Conservation (phyloP, 768 basidiomycete genomes). For the Serendipita sp. region DNA sequence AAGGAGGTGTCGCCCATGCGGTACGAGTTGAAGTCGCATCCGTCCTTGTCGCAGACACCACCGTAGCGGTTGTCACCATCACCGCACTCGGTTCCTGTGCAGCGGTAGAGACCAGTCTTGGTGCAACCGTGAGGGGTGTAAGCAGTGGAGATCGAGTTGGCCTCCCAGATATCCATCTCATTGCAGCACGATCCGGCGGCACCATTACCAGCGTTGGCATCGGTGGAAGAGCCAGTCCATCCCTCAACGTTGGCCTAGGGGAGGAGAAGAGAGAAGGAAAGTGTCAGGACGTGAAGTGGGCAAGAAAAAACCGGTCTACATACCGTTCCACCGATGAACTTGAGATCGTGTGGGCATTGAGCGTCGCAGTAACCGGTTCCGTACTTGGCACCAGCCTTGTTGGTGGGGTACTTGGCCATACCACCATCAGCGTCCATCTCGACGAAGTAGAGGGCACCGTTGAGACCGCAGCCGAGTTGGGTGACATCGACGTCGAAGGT, state of each 20-base stretch:
- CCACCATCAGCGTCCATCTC: constrained; percentile 47
- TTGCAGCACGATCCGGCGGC: constrained; percentile 35
- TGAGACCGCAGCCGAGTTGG: constrained; percentile 40
- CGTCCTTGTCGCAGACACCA: constrained; percentile 36
- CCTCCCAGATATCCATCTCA: constrained; percentile 48
- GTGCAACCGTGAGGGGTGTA: constrained; percentile 38
- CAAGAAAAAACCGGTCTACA: constrained; percentile 10
- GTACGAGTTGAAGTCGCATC: constrained; percentile 48
- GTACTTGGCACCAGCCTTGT: constrained; percentile 23
- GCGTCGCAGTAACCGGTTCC: constrained; percentile 48
- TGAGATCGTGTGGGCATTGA: constrained; percentile 41
- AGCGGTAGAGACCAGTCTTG: constrained; percentile 24
- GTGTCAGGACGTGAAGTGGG: not conserved
- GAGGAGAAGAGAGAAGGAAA: not conserved
- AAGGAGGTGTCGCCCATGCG: constrained; percentile 33
- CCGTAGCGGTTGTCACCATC: constrained; percentile 23
- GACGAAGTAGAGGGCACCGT: constrained; percentile 44
- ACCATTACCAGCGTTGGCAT: constrained; percentile 32
- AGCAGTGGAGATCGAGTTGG: constrained; percentile 34
- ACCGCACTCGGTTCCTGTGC: constrained; percentile 27
- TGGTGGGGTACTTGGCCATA: constrained; percentile 28
- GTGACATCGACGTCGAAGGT: constrained; percentile 44
- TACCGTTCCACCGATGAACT: constrained; percentile 41
- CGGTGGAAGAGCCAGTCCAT: constrained; percentile 24
- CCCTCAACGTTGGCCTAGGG: constrained; percentile 30